Percentiles rank a stretch among this genome's conserved stretches.
Evolutionary conservation across 73 alveolate genomes (phyloP).

Genomic region (Effrenium voratum): DNA sequence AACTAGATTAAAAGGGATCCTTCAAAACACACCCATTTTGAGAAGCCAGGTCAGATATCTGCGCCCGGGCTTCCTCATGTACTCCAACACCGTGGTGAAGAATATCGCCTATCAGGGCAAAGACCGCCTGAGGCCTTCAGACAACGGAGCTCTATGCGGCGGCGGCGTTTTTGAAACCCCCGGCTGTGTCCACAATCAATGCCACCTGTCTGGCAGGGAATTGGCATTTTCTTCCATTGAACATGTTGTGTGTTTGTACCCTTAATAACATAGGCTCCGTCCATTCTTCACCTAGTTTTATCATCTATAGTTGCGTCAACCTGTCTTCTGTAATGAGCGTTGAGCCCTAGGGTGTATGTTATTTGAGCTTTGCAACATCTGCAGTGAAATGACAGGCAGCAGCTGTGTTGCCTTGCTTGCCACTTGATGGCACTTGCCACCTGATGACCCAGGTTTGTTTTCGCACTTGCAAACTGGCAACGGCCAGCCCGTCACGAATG

Average conservation of each 20-base stretch:
- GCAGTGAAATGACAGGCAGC: no score
- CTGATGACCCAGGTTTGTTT: slow-evolving; percentile 2
- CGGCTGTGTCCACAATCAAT: slow-evolving; percentile 87
- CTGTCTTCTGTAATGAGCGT: no score
- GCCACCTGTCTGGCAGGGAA: neutral
- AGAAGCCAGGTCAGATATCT: neutral
- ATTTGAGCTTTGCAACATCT: no score
- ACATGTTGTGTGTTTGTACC: no score
- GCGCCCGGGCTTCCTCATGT: slow-evolving; percentile 35
- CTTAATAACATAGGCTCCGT: no score
- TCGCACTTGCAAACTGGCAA: slow-evolving; percentile 47
- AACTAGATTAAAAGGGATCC: no score
- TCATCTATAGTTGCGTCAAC: no score
- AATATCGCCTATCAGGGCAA: slow-evolving; percentile 88
- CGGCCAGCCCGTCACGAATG: slow-evolving; percentile 60
- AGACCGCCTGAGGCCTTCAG: slow-evolving; percentile 68
- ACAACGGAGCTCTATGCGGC: slow-evolving; percentile 83
- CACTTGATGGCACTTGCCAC: neutral
- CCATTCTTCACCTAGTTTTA: no score
- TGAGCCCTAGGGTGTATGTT: no score
- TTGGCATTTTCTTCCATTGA: no score
- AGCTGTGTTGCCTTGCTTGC: neutral
- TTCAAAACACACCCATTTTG: no score
- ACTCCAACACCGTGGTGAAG: slow-evolving; percentile 67
- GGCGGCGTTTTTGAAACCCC: slow-evolving; percentile 87